Conservation (phyloP, 169 alveolate genomes). For the Prorocentrum cordatum region DNA sequence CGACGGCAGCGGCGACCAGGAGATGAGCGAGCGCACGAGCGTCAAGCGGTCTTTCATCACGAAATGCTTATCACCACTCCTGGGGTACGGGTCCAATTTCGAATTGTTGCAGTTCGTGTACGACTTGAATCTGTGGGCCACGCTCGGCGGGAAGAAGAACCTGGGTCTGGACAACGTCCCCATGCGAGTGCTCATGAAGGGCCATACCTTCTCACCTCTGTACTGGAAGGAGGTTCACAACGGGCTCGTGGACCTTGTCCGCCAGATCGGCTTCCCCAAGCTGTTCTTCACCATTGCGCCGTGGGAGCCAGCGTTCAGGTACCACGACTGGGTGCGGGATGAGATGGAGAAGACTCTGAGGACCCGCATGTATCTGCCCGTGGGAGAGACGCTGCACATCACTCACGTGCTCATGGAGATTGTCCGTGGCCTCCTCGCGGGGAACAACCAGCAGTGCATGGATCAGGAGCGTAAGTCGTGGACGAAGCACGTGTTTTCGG, state of each 20-base stretch:
- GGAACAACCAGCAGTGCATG: no score
- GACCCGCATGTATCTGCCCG: not conserved
- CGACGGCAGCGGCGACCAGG: not conserved
- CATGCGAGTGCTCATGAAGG: not conserved
- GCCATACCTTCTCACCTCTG: not conserved
- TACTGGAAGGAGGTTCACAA: not conserved
- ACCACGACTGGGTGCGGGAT: not conserved
- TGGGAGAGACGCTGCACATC: not conserved
- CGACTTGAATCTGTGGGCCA: conserved; percentile 7
- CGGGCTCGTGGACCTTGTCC: not conserved
- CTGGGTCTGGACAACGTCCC: not conserved
- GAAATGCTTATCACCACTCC: conserved; percentile 3
- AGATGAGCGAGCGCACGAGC: not conserved
- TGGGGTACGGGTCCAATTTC: not conserved
- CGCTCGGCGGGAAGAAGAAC: conserved; percentile 5
- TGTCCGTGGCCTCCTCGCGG: no score
- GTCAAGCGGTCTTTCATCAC: not conserved
- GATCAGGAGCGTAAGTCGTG: no score
- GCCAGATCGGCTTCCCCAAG: no score
- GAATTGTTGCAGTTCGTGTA: conserved; percentile 15
- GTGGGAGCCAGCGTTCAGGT: not conserved
- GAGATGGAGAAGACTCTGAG: not conserved
- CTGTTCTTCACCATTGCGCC: conserved; percentile 7
- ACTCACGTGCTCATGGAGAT: conserved; percentile 37
- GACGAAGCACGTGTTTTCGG: no score